Base-by-base conservation (phyloP, 345 rosid species). In the Gossypium anomalum region DNA sequence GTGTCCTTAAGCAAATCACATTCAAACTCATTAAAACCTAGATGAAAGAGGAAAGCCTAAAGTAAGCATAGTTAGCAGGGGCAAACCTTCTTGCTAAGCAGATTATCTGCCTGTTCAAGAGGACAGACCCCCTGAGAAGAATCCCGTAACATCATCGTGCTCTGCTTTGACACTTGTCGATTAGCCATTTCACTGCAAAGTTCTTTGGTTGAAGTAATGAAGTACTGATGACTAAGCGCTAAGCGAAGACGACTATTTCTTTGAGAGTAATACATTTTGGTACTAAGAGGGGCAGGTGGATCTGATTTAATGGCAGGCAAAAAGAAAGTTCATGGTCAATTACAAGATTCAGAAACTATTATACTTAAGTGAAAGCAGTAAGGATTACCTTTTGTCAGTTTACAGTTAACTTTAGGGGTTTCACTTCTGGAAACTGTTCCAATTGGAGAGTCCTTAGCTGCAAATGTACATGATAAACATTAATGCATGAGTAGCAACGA, bases 191-290 rank as follows among this genome's bases (percentile, higher is more conserved):
- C 72, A 62, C 23, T 55, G 70, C 43, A 2, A n/a, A 13, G 34
- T 77, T 75, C 80, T 59, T 81, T 62, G 29, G 75, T 41, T 20
- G 78, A 78, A 76, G 82, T 60, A 22, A 62, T 70, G 13, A 69
- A 78, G 66, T 78, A 81, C 77, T 79, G 71, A 48, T 73, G 72
- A 27, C 78, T 79, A 72, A 87, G 58, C 41, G 83, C 76, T 47
- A 80, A 70, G 38, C 87, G 83, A 34, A 86, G 80, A 67, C 70
- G 83, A 63, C 71, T 80, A 78, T 70, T 86, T 67, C 86, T 84
- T 63, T 86, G 89, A 67, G 91, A 84, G 83, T 83, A 86, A 76
- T 87, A 87, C 23, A 84, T 72, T 76, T 87, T 87, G 79, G 86
- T 78, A 57, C 89, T 81, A 75, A 87, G 85, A 45, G 91, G 91